phyloP scores from a whole-genome alignment of 192 early-diverging fungal genomes.

The Entrophospora sp. region DNA sequence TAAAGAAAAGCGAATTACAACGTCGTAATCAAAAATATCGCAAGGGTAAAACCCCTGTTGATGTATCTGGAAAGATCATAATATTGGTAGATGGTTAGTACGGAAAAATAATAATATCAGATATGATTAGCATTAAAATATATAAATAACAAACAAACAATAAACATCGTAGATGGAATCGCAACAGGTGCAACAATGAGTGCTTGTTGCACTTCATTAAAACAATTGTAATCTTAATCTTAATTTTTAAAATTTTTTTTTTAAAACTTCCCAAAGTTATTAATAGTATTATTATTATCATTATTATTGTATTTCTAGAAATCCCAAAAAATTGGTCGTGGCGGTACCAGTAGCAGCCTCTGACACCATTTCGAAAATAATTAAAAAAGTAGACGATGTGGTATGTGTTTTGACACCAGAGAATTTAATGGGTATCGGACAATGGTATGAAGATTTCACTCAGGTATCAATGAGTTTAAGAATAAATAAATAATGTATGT shows the following conservation, averaged over 20 bases:
- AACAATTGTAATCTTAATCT: background rate
- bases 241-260: background rate
- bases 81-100: conserved; percentile 20
- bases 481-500: background rate
- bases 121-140: background rate
- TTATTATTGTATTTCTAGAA: background rate
- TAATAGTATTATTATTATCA: background rate
- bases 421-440: conserved; percentile 2
- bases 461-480: background rate
- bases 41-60: conserved; percentile 9
- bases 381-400: conserved; percentile 9
- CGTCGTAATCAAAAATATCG: conserved; percentile 15
- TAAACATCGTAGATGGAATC: background rate
- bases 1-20: conserved; percentile 4
- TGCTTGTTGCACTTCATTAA: background rate
- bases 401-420: conserved; percentile 4
- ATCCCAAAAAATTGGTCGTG: conserved; percentile 14
- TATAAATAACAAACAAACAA: background rate
- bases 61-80: conserved; percentile 6
- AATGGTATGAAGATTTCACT: conserved; percentile 10
- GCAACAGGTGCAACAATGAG: conserved; percentile 20
- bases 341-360: conserved; percentile 18
- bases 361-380: conserved; percentile 4
- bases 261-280: background rate
- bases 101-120: background rate